Conservation (phyloP, 2,329 filamentous ascomycete species). For the Aspergillus sergii region DNA sequence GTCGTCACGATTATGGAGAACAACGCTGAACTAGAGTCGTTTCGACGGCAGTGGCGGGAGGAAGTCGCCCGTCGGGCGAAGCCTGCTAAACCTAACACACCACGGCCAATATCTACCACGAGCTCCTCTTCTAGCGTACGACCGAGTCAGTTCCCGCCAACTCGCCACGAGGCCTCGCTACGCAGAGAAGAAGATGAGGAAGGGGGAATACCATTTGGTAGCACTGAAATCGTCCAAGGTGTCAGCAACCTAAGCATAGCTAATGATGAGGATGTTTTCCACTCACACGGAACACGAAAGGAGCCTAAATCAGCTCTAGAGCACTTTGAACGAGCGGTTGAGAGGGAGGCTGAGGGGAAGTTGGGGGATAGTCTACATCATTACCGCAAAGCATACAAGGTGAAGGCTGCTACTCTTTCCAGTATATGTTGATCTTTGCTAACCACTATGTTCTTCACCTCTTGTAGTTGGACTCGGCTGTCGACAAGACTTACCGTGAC, state of each 20-base stretch:
- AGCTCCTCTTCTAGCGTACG: conserved; percentile 22
- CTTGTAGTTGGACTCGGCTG: conserved; percentile 73
- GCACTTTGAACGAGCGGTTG: conserved; percentile 88
- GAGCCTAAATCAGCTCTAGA: conserved; percentile 80
- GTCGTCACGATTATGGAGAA: conserved; percentile 39
- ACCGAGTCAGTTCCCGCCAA: conserved; percentile 39
- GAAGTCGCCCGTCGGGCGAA: conserved; percentile 65
- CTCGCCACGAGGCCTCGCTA: conserved; percentile 40
- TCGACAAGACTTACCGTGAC: conserved; percentile 84
- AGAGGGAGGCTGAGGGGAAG: conserved; percentile 81
- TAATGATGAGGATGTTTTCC: conserved; percentile 44
- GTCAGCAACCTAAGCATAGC: conserved; percentile 39
- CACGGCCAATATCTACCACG: conserved; percentile 17
- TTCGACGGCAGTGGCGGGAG: conserved; percentile 82
- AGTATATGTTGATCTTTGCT: conserved; percentile 9
- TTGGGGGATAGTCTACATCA: conserved; percentile 85
- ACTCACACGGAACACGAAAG: conserved; percentile 25
- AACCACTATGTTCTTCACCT: conserved; percentile 18
- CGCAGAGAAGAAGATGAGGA: conserved; percentile 42
- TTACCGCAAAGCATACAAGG: conserved; percentile 88
- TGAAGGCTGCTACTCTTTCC: conserved; percentile 42
- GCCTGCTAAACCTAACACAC: conserved; percentile 15
- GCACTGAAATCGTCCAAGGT: conserved; percentile 37
- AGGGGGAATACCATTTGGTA: conserved; percentile 26
- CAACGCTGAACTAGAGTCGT: conserved; percentile 77